Conservation (phyloP, 305 asterid species). For the Vinca major region DNA sequence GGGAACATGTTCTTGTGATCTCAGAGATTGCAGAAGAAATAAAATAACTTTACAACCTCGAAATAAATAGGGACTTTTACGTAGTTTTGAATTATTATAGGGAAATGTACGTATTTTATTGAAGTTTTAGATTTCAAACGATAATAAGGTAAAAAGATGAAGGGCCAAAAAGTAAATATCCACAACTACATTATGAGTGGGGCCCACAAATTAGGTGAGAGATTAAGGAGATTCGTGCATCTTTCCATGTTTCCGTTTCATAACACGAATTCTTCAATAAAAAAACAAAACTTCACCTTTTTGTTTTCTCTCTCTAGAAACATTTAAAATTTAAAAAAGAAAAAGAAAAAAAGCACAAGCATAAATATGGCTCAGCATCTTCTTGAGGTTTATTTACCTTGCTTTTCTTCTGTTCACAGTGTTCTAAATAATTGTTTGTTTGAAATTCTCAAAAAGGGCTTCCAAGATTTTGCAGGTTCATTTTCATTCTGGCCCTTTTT, state of each 20-base stretch:
- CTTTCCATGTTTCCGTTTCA: constrained; percentile 12
- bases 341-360: constrained; percentile 6
- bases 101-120: no score
- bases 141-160: no score
- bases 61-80: no score
- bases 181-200: neutral
- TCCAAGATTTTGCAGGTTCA: constrained; percentile 6
- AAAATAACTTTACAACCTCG: no score
- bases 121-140: no score
- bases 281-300: neutral
- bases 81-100: no score
- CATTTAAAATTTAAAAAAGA: neutral
- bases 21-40: no score
- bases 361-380: neutral
- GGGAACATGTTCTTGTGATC: no score
- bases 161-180: neutral
- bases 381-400: neutral
- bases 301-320: constrained; percentile 9
- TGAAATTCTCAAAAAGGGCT: neutral
- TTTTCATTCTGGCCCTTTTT: neutral
- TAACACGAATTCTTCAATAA: constrained; percentile 2
- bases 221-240: constrained; percentile 18
- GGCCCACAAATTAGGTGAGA: neutral
- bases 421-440: constrained; percentile 1
- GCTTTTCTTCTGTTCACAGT: neutral